Evolutionary conservation across 106 monocot species (phyloP), one percentile per base, ranked within the genome.

Genomic region (Gastrodia elata): DNA sequence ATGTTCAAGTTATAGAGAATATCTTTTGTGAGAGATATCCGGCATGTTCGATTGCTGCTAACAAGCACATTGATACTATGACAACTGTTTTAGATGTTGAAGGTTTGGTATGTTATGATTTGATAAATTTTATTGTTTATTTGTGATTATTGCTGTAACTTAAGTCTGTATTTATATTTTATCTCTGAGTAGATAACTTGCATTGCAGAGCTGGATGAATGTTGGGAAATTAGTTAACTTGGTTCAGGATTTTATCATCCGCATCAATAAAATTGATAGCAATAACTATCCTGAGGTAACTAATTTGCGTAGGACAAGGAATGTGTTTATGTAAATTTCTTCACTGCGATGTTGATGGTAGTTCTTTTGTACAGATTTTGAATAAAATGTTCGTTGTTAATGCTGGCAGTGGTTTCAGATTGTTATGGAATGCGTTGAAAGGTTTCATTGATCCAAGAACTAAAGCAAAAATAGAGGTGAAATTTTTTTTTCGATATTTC

Each of bases 381-480:
- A 84, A 91, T 75, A 80, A 91, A 75, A 82, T 94, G 94, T 94
- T 84, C 72, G 79, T 94, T 39, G 86, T 94, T 46, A 94, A 94
- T 87, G 94, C 91, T 46, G 88, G 94, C 37, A 79, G 64, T 55
- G 84, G 91, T 49, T 94, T 94, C 68, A 91, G 83, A 75, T 78
- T 94, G 68, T 70, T 94, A 36, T 94, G 94, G 91, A 91, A 76
- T 80, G 78, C 91, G 44, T 78, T 94, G 33, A 94, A 91, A 75
- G 58, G 80, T 52, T 94, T 94, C 39, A 73, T 94, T 71, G 94
- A 94, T 78, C 88, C 91, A 65, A 88, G 81, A 75, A 94, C 94
- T 33, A 57, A 81, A 73, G 82, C 88, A 27, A 94, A 94, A 73
- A 94, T 94, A 74, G 80, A 84, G 79, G 94, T 94, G 78, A 70